phyloP scores from a whole-genome alignment of 139 green algal species.

The Mychonastes homosphaera region DNA sequence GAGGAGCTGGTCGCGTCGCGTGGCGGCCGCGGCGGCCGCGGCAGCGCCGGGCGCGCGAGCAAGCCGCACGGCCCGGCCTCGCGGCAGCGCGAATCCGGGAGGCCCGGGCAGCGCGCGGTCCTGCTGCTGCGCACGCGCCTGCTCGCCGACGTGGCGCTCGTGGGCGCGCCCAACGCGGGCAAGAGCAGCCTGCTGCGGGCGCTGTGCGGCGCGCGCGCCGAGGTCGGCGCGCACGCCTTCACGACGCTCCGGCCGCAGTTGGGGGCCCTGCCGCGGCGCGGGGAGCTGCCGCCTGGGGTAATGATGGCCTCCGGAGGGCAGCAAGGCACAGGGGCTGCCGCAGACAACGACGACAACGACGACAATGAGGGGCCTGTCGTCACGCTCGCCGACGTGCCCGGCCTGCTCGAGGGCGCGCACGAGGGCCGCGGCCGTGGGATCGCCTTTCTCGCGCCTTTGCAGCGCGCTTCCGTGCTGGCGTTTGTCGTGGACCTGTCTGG shows the following conservation, averaged over 20 bases:
- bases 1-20: conserved; percentile 18
- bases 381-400: conserved; percentile 14
- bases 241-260: conserved; percentile 73
- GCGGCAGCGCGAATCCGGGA: conserved; percentile 1
- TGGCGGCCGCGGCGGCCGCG: conserved; percentile 31
- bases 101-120: conserved; percentile 18
- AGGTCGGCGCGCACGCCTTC: conserved; percentile 59
- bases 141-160: conserved; percentile 48
- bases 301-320: not conserved
- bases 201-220: conserved; percentile 36
- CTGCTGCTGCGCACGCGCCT: conserved; percentile 35
- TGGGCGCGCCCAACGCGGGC: conserved; percentile 53
- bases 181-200: conserved; percentile 56
- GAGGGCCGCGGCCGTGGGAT: conserved; percentile 45
- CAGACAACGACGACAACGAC: not conserved
- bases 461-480: conserved; percentile 38
- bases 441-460: conserved; percentile 58
- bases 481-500: conserved; percentile 51
- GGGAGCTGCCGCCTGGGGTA: too few species aligned
- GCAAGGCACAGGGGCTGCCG: not conserved
- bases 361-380: conserved; percentile 1
- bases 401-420: conserved; percentile 21
- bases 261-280: conserved; percentile 42
- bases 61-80: conserved; percentile 6
- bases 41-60: conserved; percentile 19